Evolutionary conservation across 1,284 basidiomycete genomes (phyloP).

Genomic region (Fistulina hepatica): DNA sequence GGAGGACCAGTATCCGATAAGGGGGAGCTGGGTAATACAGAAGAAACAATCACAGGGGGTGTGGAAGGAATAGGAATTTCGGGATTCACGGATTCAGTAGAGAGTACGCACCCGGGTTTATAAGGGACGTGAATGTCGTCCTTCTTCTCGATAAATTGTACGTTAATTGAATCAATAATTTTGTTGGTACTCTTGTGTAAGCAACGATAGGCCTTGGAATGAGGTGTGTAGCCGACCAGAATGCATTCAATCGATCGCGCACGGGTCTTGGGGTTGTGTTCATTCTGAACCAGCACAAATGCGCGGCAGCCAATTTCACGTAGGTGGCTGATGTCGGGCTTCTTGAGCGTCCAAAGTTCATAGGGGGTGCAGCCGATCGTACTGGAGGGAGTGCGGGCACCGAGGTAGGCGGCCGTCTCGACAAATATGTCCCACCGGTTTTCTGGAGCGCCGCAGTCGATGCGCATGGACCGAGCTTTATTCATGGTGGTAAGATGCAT

Average conservation of each 20-base stretch:
- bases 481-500: constrained; percentile 20
- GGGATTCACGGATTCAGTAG: too few relatives aligned
- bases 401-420: constrained; percentile 17
- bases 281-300: constrained; percentile 15
- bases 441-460: constrained; percentile 12
- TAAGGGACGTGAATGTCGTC: too few relatives aligned
- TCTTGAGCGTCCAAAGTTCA: constrained; percentile 14
- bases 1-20: too few relatives aligned
- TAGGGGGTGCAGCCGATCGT: constrained; percentile 13
- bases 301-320: constrained; percentile 16
- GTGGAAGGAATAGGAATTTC: too few relatives aligned
- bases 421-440: constrained; percentile 22
- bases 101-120: too few relatives aligned
- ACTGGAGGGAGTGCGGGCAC: constrained; percentile 13
- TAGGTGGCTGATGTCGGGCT: constrained; percentile 17
- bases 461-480: constrained; percentile 18
- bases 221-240: constrained; percentile 18
- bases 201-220: constrained; percentile 16
- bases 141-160: constrained; percentile 20
- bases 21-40: too few relatives aligned
- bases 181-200: constrained; percentile 13
- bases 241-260: constrained; percentile 16
- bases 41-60: too few relatives aligned
- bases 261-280: constrained; percentile 13
- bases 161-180: constrained; percentile 18